Evolutionary conservation across 202 grass and related monocot genomes (phyloP).

Genomic region (Schoenoplectus triqueter): DNA sequence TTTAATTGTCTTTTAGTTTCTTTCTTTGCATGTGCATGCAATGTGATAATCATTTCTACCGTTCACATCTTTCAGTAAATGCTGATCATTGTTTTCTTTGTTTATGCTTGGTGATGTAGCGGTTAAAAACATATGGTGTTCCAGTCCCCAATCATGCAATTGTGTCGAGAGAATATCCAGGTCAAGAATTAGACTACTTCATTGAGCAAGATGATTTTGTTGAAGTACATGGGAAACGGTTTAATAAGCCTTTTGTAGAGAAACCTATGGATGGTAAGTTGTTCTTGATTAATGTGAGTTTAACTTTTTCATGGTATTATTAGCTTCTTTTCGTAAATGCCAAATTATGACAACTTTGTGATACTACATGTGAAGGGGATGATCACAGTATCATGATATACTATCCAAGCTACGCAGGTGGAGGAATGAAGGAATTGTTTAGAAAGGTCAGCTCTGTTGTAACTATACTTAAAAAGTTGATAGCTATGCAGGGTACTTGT

Average conservation of each 20-base stretch:
- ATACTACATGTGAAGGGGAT: constrained; percentile 59
- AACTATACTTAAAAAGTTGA: constrained; percentile 25
- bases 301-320: neutral
- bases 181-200: constrained; percentile 91
- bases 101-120: constrained; percentile 49
- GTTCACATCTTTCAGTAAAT: constrained; percentile 39
- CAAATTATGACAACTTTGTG: neutral
- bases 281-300: constrained; percentile 36
- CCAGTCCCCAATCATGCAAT: constrained; percentile 93
- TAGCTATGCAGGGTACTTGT: neutral
- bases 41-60: constrained; percentile 23
- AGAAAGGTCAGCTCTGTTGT: constrained; percentile 64
- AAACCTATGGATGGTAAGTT: constrained; percentile 89
- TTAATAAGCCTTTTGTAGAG: constrained; percentile 96
- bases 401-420: constrained; percentile 96
- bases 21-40: constrained; percentile 5
- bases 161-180: constrained; percentile 79
- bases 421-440: constrained; percentile 98
- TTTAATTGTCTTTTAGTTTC: no score
- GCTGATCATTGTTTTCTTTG: constrained; percentile 42
- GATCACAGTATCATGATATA: constrained; percentile 99
- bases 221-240: constrained; percentile 82
- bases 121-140: constrained; percentile 74
- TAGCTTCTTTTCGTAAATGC: neutral
- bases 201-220: constrained; percentile 97